These are phyloP conservation scores for Pythium aquatile DNA, from an alignment of 352 stramenopile species.

Conservation along the genomic window DNA sequence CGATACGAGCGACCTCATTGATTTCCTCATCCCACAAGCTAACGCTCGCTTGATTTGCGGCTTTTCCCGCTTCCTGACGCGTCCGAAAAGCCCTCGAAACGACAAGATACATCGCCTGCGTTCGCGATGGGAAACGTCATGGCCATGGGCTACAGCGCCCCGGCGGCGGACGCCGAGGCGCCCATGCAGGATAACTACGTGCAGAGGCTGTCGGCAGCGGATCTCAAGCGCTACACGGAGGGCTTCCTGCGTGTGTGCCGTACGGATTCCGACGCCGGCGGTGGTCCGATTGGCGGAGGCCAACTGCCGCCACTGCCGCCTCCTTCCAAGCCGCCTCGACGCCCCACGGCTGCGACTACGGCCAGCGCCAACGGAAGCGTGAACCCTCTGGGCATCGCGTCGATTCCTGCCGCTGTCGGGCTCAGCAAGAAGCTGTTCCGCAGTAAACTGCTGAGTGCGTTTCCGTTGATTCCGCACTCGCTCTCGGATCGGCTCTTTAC, in stretches of 20 bases:
- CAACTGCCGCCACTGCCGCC: constrained; percentile 21
- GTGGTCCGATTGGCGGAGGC: constrained; percentile 12
- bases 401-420: constrained; percentile 9
- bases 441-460: constrained; percentile 73
- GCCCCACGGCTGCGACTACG: constrained; percentile 1
- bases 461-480: constrained; percentile 77
- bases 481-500: constrained; percentile 84
- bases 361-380: constrained; percentile 10
- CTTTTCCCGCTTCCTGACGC: not conserved
- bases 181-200: constrained; percentile 43
- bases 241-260: constrained; percentile 73
- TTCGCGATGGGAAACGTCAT: constrained; percentile 68
- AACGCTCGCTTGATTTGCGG: not conserved
- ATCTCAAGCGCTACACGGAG: constrained; percentile 71
- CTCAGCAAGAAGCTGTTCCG: constrained; percentile 78
- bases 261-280: constrained; percentile 27
- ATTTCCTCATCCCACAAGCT: not conserved
- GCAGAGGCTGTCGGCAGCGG: constrained; percentile 46
- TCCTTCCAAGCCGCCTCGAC: constrained; percentile 22
- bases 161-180: constrained; percentile 7
- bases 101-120: not conserved
- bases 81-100: not conserved
- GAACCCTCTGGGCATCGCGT: constrained; percentile 5
- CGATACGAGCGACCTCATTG: not conserved
- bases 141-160: constrained; percentile 41